These are phyloP conservation scores for Metschnikowia vanudenii DNA, from an alignment of 805 yeast species.

Conservation along the genomic window DNA sequence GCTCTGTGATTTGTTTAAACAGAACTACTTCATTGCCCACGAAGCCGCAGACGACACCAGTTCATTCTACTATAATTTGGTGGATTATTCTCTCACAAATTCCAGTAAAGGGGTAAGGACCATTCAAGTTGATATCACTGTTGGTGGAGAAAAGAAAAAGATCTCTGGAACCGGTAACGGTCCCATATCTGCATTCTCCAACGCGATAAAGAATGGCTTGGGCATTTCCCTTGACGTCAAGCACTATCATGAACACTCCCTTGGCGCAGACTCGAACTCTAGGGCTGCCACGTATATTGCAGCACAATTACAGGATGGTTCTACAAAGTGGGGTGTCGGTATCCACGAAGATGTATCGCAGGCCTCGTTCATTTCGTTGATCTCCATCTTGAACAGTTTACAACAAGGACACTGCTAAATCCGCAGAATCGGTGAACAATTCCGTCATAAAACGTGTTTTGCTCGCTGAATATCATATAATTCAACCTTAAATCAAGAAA, in stretches of 20 bases:
- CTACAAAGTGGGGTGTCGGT: conserved; percentile 83
- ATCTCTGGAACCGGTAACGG: conserved; percentile 75
- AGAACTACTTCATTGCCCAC: conserved; percentile 49
- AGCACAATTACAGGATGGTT: conserved; percentile 16
- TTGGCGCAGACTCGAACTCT: conserved; percentile 68
- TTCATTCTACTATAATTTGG: conserved; percentile 32
- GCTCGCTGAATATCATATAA: too few relatives aligned
- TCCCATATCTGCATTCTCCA: conserved; percentile 72
- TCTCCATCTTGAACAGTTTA: conserved; percentile 60
- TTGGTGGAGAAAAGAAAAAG: conserved; percentile 28
- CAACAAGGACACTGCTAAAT: too few relatives aligned
- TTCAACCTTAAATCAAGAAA: too few relatives aligned
- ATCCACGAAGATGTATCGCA: conserved; percentile 85
- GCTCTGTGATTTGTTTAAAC: conserved; percentile 62
- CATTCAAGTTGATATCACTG: conserved; percentile 49
- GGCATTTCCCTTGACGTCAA: conserved; percentile 56
- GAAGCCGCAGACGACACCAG: conserved; percentile 25
- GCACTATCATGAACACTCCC: conserved; percentile 75
- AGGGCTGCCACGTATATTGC: conserved; percentile 75
- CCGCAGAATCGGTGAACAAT: too few relatives aligned
- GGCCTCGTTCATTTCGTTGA: conserved; percentile 71
- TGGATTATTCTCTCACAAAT: conserved; percentile 48
- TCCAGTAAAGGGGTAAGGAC: conserved; percentile 37
- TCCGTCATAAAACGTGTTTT: too few relatives aligned
- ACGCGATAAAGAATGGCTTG: conserved; percentile 38